Percentiles rank a stretch among this genome's conserved stretches.
These are phyloP conservation scores for Pseudovirgaria hyperparasitica DNA, from an alignment of 2,329 filamentous ascomycete species.

Conservation along the genomic window DNA sequence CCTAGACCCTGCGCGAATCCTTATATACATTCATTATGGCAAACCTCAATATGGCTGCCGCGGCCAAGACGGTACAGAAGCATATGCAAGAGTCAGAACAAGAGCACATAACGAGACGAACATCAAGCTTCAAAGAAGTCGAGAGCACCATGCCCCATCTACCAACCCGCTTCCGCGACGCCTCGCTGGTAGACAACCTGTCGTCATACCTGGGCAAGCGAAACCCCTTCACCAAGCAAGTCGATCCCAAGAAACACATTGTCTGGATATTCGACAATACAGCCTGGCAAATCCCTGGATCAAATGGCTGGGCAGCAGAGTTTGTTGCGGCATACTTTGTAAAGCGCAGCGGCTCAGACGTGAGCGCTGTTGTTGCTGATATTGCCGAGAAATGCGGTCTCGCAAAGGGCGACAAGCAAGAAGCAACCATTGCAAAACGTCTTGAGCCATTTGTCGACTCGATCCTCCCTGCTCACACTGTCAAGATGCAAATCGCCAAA, in stretches of 20 bases:
- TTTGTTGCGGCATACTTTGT: constrained; percentile 75
- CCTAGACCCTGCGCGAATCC: too few species aligned
- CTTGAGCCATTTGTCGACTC: constrained; percentile 69
- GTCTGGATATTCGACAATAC: constrained; percentile 91
- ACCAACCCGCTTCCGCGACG: constrained; percentile 16
- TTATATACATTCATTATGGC: too few species aligned
- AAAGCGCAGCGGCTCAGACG: constrained; percentile 51
- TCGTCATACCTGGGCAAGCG: constrained; percentile 24
- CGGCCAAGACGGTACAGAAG: constrained; percentile 16
- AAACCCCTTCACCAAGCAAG: constrained; percentile 25
- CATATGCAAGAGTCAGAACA: constrained; percentile 18
- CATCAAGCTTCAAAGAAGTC: constrained; percentile 19
- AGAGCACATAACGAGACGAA: constrained; percentile 17
- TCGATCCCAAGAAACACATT: constrained; percentile 52
- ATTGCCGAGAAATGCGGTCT: constrained; percentile 60
- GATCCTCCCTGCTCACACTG: constrained; percentile 55
- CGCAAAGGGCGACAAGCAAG: constrained; percentile 35
- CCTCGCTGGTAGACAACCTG: constrained; percentile 25
- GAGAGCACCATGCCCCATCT: constrained; percentile 24
- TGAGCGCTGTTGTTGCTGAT: constrained; percentile 56
- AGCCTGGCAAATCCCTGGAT: constrained; percentile 46
- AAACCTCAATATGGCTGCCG: constrained; percentile 19
- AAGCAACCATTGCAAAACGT: constrained; percentile 49
- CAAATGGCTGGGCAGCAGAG: constrained; percentile 60
- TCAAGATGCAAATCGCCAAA: constrained; percentile 49